Evolutionary conservation across 2,329 filamentous ascomycete genomes (phyloP), one percentile per base, ranked within the genome.

Genomic region (Xylariaceae sp.): DNA sequence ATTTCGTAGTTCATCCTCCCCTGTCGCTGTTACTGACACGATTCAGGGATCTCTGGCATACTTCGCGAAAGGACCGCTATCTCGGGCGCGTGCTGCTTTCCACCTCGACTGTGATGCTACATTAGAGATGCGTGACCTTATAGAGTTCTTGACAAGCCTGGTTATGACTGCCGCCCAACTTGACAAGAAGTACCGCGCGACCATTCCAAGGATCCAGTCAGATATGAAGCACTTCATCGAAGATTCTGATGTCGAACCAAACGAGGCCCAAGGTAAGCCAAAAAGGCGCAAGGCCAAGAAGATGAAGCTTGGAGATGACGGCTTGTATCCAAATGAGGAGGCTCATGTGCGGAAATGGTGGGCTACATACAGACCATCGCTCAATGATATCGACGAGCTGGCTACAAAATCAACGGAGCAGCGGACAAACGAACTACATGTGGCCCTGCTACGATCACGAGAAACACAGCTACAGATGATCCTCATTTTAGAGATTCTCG

Each of bases 391-490:
- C 18, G 81, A 85, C 56, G 59, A 74, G 10, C 72, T 73, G 51
- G 72, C 78, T 55, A 73, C 64, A 2, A 73, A 56, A 47, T 64
- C 64, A 4, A 60, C 56, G 13, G 63, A 81, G 1, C 73, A 78
- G 3, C 77, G 82, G 13, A 80, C 85, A 37, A 77, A 85, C 56
- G 88, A 82, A 68, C 80, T 83, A 17, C 82, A 87, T 47, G 75
- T 87, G n/a, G 82, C 85, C 2, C 80, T 85, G 55, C 74, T 93
- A 45, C 83, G 89, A 48, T 86, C 87, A 23, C 81, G 90, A 60
- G 90, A 94, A 75, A 92, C 89, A 0, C 87, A 92, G 67, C 76
- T 92, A 45, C 90, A 94, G 70, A 84, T 93, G 74, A 90, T 93
- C 57, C 72, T 94, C 37, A 86, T 92, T 55, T 78, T 94, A 4